These are phyloP conservation scores for Coprinopsis sp. DNA, from an alignment of 768 basidiomycete genomes.

Conservation along the genomic window DNA sequence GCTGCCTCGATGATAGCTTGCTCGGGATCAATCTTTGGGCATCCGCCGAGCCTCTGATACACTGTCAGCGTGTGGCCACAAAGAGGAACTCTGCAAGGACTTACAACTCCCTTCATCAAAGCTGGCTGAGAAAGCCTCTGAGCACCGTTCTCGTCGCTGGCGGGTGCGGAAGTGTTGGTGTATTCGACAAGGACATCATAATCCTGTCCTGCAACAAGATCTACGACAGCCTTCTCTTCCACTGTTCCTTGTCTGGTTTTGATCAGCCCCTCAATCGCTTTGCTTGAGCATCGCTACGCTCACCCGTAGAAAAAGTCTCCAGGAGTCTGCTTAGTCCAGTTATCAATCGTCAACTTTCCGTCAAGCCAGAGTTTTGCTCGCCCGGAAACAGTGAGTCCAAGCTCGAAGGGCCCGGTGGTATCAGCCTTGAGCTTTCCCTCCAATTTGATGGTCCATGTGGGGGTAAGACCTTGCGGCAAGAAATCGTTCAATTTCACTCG, in stretches of 20 bases:
- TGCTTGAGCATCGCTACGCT: conserved; percentile 12
- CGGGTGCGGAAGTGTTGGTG: conserved; percentile 54
- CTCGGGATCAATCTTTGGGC: conserved; percentile 55
- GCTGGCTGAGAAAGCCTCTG: conserved; percentile 55
- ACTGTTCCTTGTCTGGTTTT: conserved; percentile 51
- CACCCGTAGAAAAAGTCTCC: conserved; percentile 70
- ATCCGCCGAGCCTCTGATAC: conserved; percentile 61
- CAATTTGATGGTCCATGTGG: conserved; percentile 53
- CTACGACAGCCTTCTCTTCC: conserved; percentile 53
- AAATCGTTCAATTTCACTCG: conserved; percentile 66
- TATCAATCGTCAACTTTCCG: conserved; percentile 57
- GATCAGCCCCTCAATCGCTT: background rate
- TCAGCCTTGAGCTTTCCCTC: conserved; percentile 48
- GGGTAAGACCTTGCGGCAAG: conserved; percentile 48
- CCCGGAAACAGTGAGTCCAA: conserved; percentile 64
- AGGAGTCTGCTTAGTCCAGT: conserved; percentile 63
- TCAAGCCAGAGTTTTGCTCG: conserved; percentile 59
- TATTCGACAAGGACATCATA: conserved; percentile 58
- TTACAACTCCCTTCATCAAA: conserved; percentile 63
- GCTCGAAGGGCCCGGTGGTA: conserved; percentile 46
- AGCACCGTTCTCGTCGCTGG: conserved; percentile 38
- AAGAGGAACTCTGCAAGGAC: conserved; percentile 15
- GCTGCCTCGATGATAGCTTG: conserved; percentile 54
- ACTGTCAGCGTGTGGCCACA: background rate
- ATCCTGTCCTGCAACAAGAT: conserved; percentile 40